These are phyloP conservation scores for Sanghuangporus weigelae DNA, from an alignment of 1,284 basidiomycete genomes.

Conservation along the genomic window DNA sequence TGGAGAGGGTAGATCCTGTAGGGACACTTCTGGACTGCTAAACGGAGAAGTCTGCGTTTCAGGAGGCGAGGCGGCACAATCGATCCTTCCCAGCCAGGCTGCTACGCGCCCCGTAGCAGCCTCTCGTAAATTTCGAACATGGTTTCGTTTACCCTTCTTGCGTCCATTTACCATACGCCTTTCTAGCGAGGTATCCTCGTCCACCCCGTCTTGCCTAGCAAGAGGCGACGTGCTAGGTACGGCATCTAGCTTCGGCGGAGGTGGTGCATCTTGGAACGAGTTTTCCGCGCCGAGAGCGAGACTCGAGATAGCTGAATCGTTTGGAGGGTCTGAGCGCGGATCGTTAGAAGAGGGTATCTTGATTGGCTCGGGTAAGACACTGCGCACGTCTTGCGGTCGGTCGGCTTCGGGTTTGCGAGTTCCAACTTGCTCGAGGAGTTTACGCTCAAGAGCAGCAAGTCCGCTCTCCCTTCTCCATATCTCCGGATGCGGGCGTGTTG, in stretches of 20 bases:
- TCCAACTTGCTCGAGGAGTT: slow-evolving; percentile 23
- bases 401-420: slow-evolving; percentile 20
- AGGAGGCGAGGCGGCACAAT: slow-evolving; percentile 41
- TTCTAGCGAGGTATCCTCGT: slow-evolving; percentile 22
- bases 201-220: slow-evolving; percentile 22
- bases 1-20: slow-evolving; percentile 24
- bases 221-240: slow-evolving; percentile 11
- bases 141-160: slow-evolving; percentile 26
- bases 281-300: slow-evolving; percentile 53
- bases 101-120: slow-evolving; percentile 66
- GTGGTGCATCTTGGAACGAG: not conserved
- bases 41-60: slow-evolving; percentile 23
- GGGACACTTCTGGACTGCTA: slow-evolving; percentile 20
- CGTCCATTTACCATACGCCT: slow-evolving; percentile 14
- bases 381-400: slow-evolving; percentile 42
- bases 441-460: slow-evolving; percentile 22
- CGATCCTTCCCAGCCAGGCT: slow-evolving; percentile 68
- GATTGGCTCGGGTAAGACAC: slow-evolving; percentile 38
- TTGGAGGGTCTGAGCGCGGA: slow-evolving; percentile 34
- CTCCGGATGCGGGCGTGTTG: slow-evolving; percentile 1
- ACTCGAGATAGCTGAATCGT: slow-evolving; percentile 72
- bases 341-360: slow-evolving; percentile 35
- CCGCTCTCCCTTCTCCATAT: slow-evolving; percentile 13
- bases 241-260: slow-evolving; percentile 23
- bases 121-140: slow-evolving; percentile 36